Conservation (phyloP, 371 early-diverging fungal species). For the Nematocida sp. region DNA sequence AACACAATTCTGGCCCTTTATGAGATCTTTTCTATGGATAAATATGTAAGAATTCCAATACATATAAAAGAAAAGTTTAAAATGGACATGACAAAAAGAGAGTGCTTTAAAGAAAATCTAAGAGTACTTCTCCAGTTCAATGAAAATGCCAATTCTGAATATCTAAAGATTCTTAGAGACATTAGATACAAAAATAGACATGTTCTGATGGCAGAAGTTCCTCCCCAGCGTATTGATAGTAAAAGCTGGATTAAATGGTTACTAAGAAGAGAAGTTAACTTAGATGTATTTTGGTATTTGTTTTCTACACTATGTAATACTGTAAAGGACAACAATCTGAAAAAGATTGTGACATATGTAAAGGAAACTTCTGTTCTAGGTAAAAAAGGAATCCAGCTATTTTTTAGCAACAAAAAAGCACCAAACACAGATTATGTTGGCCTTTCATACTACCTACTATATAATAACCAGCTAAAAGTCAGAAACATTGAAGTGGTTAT, state of each 20-base stretch:
- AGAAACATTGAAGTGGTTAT: slow-evolving; percentile 13
- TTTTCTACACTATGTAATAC: slow-evolving; percentile 49
- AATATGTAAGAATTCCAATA: slow-evolving; percentile 15
- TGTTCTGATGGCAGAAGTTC: slow-evolving; percentile 22
- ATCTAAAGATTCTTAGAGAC: slow-evolving; percentile 11
- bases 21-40: slow-evolving; percentile 40
- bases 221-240: background rate
- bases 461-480: slow-evolving; percentile 30
- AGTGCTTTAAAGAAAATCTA: slow-evolving; percentile 48
- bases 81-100: slow-evolving; percentile 52
- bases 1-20: slow-evolving; percentile 36
- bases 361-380: slow-evolving; percentile 44
- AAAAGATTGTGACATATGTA: slow-evolving; percentile 23
- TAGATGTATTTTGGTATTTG: slow-evolving; percentile 52
- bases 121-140: background rate
- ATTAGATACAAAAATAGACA: slow-evolving; percentile 1
- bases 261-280: slow-evolving; percentile 29
- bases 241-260: slow-evolving; percentile 26
- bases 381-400: slow-evolving; percentile 22
- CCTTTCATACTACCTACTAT: slow-evolving; percentile 11
- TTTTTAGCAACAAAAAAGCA: background rate
- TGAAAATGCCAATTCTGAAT: background rate
- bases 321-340: background rate
- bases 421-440: background rate
- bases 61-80: background rate